Evolutionary conservation across 768 basidiomycete genomes (phyloP).

Genomic region (Peribolospora kevripleyi): DNA sequence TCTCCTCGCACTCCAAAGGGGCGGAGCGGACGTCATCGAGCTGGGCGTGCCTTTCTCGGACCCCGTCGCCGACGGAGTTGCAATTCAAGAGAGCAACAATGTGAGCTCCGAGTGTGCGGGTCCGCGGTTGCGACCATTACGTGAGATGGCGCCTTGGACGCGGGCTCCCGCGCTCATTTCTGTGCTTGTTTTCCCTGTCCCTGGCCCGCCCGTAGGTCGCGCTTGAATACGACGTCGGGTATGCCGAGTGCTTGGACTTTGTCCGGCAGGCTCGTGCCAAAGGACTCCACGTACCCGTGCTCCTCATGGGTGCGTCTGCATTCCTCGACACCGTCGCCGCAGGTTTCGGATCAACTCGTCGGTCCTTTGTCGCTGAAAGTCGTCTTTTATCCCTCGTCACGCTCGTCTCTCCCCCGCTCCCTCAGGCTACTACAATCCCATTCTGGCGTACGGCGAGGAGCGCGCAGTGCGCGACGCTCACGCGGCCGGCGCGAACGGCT

Average conservation of each 20-base stretch:
- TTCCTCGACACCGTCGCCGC: background rate
- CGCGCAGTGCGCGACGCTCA: constrained; percentile 71
- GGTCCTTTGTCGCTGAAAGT: too few relatives aligned
- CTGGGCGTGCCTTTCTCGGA: constrained; percentile 89
- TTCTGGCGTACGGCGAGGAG: constrained; percentile 86
- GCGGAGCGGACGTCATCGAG: constrained; percentile 85
- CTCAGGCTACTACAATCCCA: constrained; percentile 87
- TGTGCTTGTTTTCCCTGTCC: background rate
- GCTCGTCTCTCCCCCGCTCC: background rate
- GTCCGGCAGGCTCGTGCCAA: constrained; percentile 53
- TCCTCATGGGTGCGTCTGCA: constrained; percentile 60
- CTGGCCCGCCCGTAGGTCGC: constrained; percentile 35
- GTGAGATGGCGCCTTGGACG: background rate
- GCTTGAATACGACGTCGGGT: constrained; percentile 54
- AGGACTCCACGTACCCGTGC: constrained; percentile 59
- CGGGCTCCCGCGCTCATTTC: background rate
- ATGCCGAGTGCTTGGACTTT: constrained; percentile 43
- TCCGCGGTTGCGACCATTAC: background rate
- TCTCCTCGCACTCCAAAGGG: constrained; percentile 73
- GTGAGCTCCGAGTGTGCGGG: constrained; percentile 22
- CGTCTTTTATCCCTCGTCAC: background rate
- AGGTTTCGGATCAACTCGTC: too few relatives aligned
- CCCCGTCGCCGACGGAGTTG: constrained; percentile 83
- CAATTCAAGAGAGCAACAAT: constrained; percentile 81
- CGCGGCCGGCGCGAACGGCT: constrained; percentile 84